Percentiles rank a stretch among this genome's conserved stretches.
These are phyloP conservation scores for Fusarium denticulatum DNA, from an alignment of 2,329 filamentous ascomycete genomes.

Conservation along the genomic window DNA sequence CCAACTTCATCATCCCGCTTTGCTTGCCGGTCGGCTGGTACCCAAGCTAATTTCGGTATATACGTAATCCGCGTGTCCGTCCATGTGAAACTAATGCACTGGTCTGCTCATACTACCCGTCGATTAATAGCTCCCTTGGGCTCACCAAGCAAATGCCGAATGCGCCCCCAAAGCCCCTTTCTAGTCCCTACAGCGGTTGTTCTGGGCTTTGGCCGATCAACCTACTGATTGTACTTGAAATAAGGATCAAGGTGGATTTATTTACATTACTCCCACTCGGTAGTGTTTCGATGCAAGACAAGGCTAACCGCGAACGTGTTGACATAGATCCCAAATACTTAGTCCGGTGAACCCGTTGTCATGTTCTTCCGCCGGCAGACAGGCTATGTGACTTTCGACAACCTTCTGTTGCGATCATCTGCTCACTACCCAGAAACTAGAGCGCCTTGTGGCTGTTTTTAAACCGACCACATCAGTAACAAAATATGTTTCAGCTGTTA, in stretches of 20 bases:
- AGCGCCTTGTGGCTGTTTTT: neutral
- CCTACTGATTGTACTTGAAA: neutral
- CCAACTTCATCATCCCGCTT: slow-evolving; percentile 35
- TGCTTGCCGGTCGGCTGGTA: slow-evolving; percentile 34
- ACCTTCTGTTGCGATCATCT: neutral
- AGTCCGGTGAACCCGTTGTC: slow-evolving; percentile 1
- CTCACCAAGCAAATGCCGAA: slow-evolving; percentile 21
- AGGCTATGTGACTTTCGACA: slow-evolving; percentile 6
- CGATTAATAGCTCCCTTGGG: neutral
- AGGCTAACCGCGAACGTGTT: slow-evolving; percentile 22
- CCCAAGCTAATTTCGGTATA: slow-evolving; percentile 31
- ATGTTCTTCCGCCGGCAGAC: neutral
- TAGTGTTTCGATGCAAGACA: slow-evolving; percentile 32
- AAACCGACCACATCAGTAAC: neutral
- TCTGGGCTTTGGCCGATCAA: neutral
- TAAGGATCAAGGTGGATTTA: neutral
- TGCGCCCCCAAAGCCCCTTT: neutral
- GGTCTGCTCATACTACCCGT: slow-evolving; percentile 10
- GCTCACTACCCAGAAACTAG: neutral
- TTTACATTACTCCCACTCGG: neutral
- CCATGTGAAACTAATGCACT: slow-evolving; percentile 22
- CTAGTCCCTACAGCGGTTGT: neutral
- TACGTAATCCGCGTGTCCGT: slow-evolving; percentile 20
- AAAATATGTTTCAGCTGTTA: neutral
- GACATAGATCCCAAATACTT: neutral